These are phyloP conservation scores for Aspergillus indologenus DNA, from an alignment of 495 filamentous ascomycete species.

Conservation along the genomic window DNA sequence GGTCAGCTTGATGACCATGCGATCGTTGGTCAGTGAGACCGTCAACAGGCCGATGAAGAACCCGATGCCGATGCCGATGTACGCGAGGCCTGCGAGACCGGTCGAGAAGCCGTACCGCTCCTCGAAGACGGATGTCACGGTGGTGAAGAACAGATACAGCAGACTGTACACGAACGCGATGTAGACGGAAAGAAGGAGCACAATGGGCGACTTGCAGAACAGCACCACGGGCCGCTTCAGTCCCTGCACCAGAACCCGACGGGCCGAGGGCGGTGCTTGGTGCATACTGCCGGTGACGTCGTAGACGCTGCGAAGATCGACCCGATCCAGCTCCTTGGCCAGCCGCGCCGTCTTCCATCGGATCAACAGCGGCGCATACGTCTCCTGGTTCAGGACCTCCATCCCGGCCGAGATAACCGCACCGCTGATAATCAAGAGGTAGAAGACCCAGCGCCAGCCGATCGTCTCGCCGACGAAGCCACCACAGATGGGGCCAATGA, in stretches of 20 bases:
- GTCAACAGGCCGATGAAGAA: background rate
- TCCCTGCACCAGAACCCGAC: background rate
- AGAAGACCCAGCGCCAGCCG: slow-evolving; percentile 59
- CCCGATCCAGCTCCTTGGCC: background rate
- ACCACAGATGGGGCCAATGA: slow-evolving; percentile 38
- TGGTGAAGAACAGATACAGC: slow-evolving; percentile 55
- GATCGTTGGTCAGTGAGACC: background rate
- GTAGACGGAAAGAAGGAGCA: slow-evolving; percentile 52
- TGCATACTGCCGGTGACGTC: background rate
- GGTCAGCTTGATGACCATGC: slow-evolving; percentile 27
- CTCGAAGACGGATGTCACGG: background rate
- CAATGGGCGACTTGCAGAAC: slow-evolving; percentile 42
- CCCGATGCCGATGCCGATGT: slow-evolving; percentile 28
- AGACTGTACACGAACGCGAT: slow-evolving; percentile 58
- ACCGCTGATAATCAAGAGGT: slow-evolving; percentile 41
- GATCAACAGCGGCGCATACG: slow-evolving; percentile 67
- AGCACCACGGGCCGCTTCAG: slow-evolving; percentile 45
- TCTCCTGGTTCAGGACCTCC: slow-evolving; percentile 51
- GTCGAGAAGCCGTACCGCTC: background rate
- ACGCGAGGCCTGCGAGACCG: slow-evolving; percentile 42
- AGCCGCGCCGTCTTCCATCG: slow-evolving; percentile 16
- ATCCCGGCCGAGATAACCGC: slow-evolving; percentile 29
- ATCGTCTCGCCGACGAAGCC: slow-evolving; percentile 52
- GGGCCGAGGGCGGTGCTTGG: background rate
- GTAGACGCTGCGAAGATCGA: background rate